A percentile compares a stretch with the other conserved stretches of the same genome.
These are phyloP conservation scores for Geotrichum cucujoidarum DNA, from an alignment of 1,139 yeast species.

Conservation along the genomic window DNA sequence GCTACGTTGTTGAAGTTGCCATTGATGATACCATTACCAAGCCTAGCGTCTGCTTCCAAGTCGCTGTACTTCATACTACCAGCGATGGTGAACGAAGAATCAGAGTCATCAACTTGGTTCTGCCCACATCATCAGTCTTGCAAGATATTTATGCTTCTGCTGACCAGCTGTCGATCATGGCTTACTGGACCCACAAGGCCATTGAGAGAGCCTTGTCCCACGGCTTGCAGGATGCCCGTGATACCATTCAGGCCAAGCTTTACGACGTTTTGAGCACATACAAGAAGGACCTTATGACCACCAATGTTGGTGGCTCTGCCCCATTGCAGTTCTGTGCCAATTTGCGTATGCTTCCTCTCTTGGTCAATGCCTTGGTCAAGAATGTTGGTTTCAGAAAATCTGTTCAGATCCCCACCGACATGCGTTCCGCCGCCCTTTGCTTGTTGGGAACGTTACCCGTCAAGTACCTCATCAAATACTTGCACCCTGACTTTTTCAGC, in stretches of 20 bases:
- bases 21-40: slow-evolving; percentile 79
- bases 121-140: slow-evolving; percentile 78
- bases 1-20: slow-evolving; percentile 79
- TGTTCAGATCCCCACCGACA: slow-evolving; percentile 87
- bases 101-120: slow-evolving; percentile 80
- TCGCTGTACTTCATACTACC: slow-evolving; percentile 87
- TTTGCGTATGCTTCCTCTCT: slow-evolving; percentile 86
- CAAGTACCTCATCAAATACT: slow-evolving; percentile 69
- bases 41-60: slow-evolving; percentile 80
- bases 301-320: slow-evolving; percentile 82
- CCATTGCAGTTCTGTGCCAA: slow-evolving; percentile 86
- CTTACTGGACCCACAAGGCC: slow-evolving; percentile 78
- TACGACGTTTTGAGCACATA: slow-evolving; percentile 73
- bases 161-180: slow-evolving; percentile 86
- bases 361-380: slow-evolving; percentile 76
- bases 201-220: slow-evolving; percentile 69
- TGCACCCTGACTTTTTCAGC: slow-evolving; percentile 85
- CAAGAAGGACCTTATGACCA: slow-evolving; percentile 85
- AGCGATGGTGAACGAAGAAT: slow-evolving; percentile 88
- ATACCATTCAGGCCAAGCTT: slow-evolving; percentile 58
- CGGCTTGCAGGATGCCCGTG: slow-evolving; percentile 73
- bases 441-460: slow-evolving; percentile 77
- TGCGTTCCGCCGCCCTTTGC: slow-evolving; percentile 86
- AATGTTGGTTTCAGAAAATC: slow-evolving; percentile 73
- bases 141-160: slow-evolving; percentile 90